These are phyloP conservation scores for Mycena chlorophos DNA, from an alignment of 768 basidiomycete genomes.

Conservation along the genomic window DNA sequence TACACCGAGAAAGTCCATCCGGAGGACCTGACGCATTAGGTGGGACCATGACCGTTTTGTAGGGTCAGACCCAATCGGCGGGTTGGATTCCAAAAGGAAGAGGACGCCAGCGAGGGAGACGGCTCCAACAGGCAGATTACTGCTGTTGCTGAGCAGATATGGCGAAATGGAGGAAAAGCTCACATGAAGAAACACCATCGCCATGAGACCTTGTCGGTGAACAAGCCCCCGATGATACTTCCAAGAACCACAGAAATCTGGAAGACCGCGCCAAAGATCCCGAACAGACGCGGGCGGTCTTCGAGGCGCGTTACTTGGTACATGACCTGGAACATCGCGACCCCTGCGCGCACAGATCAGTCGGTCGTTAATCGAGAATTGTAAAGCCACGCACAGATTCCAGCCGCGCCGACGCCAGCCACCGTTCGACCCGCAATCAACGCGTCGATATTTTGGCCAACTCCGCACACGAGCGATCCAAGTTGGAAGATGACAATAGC, in stretches of 20 bases:
- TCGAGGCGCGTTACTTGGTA: constrained; percentile 29
- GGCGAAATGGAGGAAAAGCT: neutral
- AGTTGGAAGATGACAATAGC: constrained; percentile 38
- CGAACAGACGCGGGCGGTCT: constrained; percentile 35
- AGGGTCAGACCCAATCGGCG: constrained; percentile 9
- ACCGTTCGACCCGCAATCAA: constrained; percentile 43
- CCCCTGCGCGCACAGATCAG: neutral
- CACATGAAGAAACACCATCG: constrained; percentile 5
- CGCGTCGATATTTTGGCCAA: constrained; percentile 25
- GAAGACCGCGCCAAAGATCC: constrained; percentile 34
- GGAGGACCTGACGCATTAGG: constrained; percentile 11
- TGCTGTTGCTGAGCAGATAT: neutral
- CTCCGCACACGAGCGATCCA: constrained; percentile 42
- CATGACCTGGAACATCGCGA: constrained; percentile 16
- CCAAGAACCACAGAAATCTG: constrained; percentile 16
- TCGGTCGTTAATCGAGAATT: neutral
- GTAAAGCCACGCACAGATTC: constrained; percentile 11
- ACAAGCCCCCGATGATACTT: constrained; percentile 29
- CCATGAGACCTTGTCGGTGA: constrained; percentile 22
- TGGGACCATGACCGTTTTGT: neutral
- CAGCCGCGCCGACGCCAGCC: constrained; percentile 43
- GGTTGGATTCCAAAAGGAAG: constrained; percentile 6
- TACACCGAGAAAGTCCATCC: constrained; percentile 41
- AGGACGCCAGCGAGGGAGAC: constrained; percentile 8
- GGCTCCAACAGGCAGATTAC: constrained; percentile 3